Conservation (phyloP, 345 rosid genomes). For the Cochlearia excelsa region DNA sequence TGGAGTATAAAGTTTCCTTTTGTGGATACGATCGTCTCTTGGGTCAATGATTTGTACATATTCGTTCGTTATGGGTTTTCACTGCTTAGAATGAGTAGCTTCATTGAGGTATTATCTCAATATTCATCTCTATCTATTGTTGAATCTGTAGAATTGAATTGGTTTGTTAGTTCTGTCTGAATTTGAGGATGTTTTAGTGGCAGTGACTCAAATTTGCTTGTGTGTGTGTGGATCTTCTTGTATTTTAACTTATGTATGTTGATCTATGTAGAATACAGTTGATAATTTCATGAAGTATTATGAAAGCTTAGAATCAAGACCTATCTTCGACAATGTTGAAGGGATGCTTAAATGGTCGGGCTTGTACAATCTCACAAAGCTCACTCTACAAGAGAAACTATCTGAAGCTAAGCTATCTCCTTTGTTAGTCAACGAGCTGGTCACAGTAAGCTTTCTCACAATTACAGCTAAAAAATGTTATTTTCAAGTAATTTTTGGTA, state of each 20-base stretch:
- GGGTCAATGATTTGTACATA: conserved; percentile 52
- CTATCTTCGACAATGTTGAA: conserved; percentile 71
- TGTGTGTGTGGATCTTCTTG: conserved; percentile 8
- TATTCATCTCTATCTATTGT: not conserved
- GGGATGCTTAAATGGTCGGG: conserved; percentile 91
- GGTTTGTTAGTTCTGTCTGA: not conserved
- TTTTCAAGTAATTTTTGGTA: not conserved
- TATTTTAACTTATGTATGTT: conserved; percentile 1
- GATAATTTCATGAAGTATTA: conserved; percentile 75
- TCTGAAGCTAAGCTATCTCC: conserved; percentile 49
- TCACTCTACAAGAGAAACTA: conserved; percentile 58
- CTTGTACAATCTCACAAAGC: conserved; percentile 64
- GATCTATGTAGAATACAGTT: conserved; percentile 51
- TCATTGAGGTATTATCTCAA: conserved; percentile 52
- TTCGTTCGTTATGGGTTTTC: conserved; percentile 76
- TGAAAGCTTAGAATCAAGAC: conserved; percentile 56
- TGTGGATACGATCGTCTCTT: conserved; percentile 55
- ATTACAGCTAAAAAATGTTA: not conserved
- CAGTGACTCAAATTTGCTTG: not conserved
- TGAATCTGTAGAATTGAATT: not conserved
- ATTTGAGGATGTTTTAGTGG: not conserved
- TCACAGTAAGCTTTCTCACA: conserved; percentile 54
- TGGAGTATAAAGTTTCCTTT: conserved; percentile 40
- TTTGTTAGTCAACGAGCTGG: conserved; percentile 56
- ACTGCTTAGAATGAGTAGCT: conserved; percentile 59